Evolutionary conservation across 2,329 filamentous ascomycete genomes (phyloP), one percentile per base, ranked within the genome.

Genomic region (Sporothrix luriei): DNA sequence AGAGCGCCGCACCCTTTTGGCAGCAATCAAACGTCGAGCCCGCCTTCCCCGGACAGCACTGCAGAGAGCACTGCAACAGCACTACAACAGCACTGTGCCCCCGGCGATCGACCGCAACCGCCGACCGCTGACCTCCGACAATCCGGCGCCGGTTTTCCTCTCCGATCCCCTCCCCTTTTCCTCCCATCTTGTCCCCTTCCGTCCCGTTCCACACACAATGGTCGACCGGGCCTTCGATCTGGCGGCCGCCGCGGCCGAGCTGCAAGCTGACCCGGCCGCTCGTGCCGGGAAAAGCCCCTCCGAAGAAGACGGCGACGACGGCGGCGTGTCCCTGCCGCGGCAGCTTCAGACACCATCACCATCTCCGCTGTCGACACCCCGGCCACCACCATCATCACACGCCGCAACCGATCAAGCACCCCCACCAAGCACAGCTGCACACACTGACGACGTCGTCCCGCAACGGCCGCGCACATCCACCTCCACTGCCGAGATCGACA

Each of bases 401-500:
- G 19, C 54, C 40, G 11, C 55, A 19, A 33, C n/a, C 29, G 11
- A 7, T 19, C 19, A n/a, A 43, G 26, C 48, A 33, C 49, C 49
- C 9, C 49, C n/a, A 3, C 2, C 9, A 13, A n/a, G 11, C 11
- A n/a, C 21, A 49, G 51, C 4, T n/a, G 62, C 52, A 29, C 57
- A 16, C 61, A 4, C 40, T 46, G 52, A 19, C 52, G 29, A 46
- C 46, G 70, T 38, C 65, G 46, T 43, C 14, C 29, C 55, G 14
- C 51, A 19, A 48, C 72, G 80, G 49, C 79, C 78, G 21, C 77
- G 79, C 71, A 82, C 79, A 21, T 78, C 78, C 71, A 86, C 83
- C 48, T 83, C 82, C 72, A 84, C 83, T 13, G 82, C 85, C 74
- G 85, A 87, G 78, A 87, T 88, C 69, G 84, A 87, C 78, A 87